A percentile compares a stretch with the other conserved stretches of the same genome.
Evolutionary conservation across 2,329 filamentous ascomycete species (phyloP).

Genomic region (Arthrobotrys conoides): DNA sequence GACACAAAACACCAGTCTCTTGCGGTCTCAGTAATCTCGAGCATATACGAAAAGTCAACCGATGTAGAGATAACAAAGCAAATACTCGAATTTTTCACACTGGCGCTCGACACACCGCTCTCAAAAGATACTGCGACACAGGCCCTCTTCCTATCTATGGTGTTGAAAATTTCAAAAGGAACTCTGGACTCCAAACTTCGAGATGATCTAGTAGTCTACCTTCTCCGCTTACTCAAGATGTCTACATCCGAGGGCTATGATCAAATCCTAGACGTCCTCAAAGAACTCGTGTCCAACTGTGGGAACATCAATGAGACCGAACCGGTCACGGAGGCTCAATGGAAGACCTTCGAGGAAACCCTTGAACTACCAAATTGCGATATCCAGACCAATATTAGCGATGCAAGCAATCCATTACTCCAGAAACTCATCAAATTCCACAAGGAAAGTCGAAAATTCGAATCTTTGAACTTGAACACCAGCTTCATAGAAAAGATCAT

Average conservation of each 20-base stretch:
- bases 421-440: background rate
- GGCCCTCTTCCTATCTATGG: background rate
- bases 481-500: constrained; percentile 7
- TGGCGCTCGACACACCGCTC: background rate
- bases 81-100: background rate
- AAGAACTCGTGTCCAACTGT: background rate
- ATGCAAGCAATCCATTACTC: constrained; percentile 1
- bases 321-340: constrained; percentile 19
- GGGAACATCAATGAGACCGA: constrained; percentile 27
- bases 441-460: background rate
- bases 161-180: background rate
- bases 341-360: background rate
- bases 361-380: background rate
- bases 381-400: background rate
- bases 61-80: background rate
- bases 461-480: background rate
- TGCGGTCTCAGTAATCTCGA: background rate
- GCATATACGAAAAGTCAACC: background rate
- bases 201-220: background rate
- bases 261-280: constrained; percentile 6
- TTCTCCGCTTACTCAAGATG: background rate
- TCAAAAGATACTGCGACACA: background rate
- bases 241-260: background rate
- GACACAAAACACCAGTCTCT: background rate
- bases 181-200: background rate